A percentile compares a stretch with the other conserved stretches of the same genome.
Conservation (phyloP, 345 rosid species). For the Kernera saxatilis region DNA sequence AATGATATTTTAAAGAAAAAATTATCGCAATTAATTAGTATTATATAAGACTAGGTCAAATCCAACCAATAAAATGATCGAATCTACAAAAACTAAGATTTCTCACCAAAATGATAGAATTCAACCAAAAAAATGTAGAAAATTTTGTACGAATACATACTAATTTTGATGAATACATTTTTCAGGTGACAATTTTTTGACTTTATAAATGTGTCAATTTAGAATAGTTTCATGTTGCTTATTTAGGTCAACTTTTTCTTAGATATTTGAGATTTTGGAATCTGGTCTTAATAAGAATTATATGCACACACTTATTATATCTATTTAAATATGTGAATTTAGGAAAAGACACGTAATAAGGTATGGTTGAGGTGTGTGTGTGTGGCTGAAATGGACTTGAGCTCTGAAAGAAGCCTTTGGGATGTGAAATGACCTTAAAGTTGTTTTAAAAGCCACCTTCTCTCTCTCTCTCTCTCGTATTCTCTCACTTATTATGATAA, state of each 20-base stretch:
- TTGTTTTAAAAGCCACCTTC: conserved; percentile 25
- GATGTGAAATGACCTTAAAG: conserved; percentile 19
- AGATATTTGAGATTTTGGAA: conserved; percentile 7
- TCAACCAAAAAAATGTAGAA: not conserved
- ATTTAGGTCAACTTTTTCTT: conserved; percentile 4
- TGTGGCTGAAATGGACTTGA: conserved; percentile 27
- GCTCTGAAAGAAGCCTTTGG: conserved; percentile 8
- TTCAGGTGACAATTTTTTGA: not conserved
- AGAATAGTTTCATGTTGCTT: not conserved
- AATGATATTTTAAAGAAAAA: not conserved
- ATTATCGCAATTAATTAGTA: no score
- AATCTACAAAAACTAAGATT: no score
- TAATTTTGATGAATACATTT: not conserved
- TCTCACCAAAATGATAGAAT: no score
- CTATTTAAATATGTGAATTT: not conserved
- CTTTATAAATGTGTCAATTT: not conserved
- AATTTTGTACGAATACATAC: not conserved
- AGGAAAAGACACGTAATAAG: conserved; percentile 13
- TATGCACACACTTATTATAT: not conserved
- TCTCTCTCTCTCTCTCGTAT: conserved; percentile 13
- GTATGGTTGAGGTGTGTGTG: conserved; percentile 10
- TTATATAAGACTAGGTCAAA: no score
- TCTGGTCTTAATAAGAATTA: not conserved
- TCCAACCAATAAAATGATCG: no score
- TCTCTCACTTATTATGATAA: conserved; percentile 10